Percentiles rank a stretch among this genome's conserved stretches.
phyloP scores from a whole-genome alignment of 2,329 filamentous ascomycete genomes.

The Apiospora aurea region DNA sequence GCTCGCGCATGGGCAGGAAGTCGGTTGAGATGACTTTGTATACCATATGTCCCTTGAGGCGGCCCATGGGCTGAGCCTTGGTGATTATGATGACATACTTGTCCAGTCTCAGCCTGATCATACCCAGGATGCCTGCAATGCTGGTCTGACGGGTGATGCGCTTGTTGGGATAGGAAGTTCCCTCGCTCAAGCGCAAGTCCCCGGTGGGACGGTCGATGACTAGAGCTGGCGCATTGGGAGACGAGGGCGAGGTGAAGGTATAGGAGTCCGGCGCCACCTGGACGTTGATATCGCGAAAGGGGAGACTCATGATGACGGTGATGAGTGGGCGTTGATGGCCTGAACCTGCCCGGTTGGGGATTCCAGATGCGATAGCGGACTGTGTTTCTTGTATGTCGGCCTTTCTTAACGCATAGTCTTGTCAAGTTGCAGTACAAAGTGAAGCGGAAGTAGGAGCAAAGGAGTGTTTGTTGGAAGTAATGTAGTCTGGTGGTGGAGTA shows the following conservation, averaged over 20 bases:
- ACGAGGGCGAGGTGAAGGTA: conserved; percentile 95
- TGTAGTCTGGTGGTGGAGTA: background rate
- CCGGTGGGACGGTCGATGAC: conserved; percentile 92
- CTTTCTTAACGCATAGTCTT: background rate
- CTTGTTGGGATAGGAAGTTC: conserved; percentile 76
- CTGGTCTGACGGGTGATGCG: conserved; percentile 79
- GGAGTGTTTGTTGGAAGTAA: background rate
- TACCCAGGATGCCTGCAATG: conserved; percentile 92
- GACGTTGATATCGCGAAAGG: conserved; percentile 96
- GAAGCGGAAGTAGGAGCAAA: background rate
- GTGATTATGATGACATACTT: conserved; percentile 98
- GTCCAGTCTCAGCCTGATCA: conserved; percentile 91
- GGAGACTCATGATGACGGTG: conserved; percentile 52
- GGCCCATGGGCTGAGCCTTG: conserved; percentile 88
- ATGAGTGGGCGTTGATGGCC: conserved; percentile 29
- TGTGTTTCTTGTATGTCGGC: background rate
- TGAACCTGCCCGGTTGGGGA: background rate
- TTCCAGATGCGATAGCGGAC: conserved; percentile 11
- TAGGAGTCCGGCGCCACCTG: conserved; percentile 92
- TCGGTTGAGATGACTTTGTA: conserved; percentile 93
- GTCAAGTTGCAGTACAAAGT: background rate
- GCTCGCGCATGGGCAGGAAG: conserved; percentile 91
- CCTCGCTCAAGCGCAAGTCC: conserved; percentile 85
- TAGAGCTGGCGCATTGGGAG: conserved; percentile 84
- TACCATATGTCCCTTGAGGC: conserved; percentile 93